These are phyloP conservation scores for Sistotremastrum niveocremeum DNA, from an alignment of 768 basidiomycete species.

Conservation along the genomic window DNA sequence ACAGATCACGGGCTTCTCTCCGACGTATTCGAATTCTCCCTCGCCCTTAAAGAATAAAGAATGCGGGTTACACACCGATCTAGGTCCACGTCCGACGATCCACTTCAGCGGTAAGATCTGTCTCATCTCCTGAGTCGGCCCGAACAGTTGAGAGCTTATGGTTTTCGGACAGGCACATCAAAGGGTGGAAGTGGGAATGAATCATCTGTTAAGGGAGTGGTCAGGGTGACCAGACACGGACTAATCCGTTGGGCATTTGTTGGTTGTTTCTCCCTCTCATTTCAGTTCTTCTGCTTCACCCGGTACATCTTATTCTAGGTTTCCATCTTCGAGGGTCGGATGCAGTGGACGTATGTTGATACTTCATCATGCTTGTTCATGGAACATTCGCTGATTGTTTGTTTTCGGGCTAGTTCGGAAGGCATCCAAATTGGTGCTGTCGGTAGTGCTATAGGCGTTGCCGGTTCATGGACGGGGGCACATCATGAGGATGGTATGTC, in stretches of 20 bases:
- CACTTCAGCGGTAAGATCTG: slow-evolving; percentile 19
- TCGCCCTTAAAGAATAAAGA: slow-evolving; percentile 11
- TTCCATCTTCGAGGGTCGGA: slow-evolving; percentile 36
- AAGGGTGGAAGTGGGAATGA: slow-evolving; percentile 28
- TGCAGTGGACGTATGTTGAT: slow-evolving; percentile 45
- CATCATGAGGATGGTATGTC: slow-evolving; percentile 39
- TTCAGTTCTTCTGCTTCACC: background rate
- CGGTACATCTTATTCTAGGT: slow-evolving; percentile 23
- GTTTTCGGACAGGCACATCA: slow-evolving; percentile 22
- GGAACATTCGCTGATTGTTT: slow-evolving; percentile 1
- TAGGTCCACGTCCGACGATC: slow-evolving; percentile 25
- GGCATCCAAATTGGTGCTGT: slow-evolving; percentile 54
- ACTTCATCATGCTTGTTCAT: background rate
- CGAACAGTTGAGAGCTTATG: too few relatives aligned
- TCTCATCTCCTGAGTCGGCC: too few relatives aligned
- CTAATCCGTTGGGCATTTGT: slow-evolving; percentile 48
- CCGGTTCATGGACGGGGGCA: slow-evolving; percentile 56
- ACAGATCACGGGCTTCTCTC: slow-evolving; percentile 20
- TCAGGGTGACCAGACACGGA: slow-evolving; percentile 32
- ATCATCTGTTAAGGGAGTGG: slow-evolving; percentile 34
- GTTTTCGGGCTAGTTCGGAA: slow-evolving; percentile 34
- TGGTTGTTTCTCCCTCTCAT: slow-evolving; percentile 15
- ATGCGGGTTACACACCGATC: slow-evolving; percentile 7
- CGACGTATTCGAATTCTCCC: slow-evolving; percentile 6
- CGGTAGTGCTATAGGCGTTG: slow-evolving; percentile 51